A percentile compares a stretch with the other conserved stretches of the same genome.
phyloP scores from a whole-genome alignment of 73 alveolate species.

The Symbiodinium pilosum region DNA sequence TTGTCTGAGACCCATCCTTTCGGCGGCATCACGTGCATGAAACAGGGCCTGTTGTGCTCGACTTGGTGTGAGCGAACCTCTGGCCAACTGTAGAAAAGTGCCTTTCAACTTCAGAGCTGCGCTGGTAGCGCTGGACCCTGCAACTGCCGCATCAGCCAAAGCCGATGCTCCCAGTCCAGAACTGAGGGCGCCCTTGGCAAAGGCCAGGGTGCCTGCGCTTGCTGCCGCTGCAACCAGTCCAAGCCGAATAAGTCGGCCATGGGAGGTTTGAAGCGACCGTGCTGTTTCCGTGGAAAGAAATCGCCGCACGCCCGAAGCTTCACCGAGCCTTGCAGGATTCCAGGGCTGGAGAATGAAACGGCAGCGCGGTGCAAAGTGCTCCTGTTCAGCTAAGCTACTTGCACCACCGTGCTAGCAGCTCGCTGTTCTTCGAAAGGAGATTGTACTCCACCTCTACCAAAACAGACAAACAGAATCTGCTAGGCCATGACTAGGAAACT shows the following conservation, averaged over 20 bases:
- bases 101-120: neutral
- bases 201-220: neutral
- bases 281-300: slow-evolving; percentile 21
- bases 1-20: neutral
- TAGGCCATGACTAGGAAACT: too few relatives aligned
- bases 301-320: slow-evolving; percentile 25
- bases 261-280: slow-evolving; percentile 43
- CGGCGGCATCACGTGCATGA: neutral
- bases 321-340: slow-evolving; percentile 15
- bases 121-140: neutral
- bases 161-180: neutral
- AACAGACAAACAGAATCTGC: neutral
- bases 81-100: neutral
- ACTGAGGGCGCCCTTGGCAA: neutral
- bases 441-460: slow-evolving; percentile 17
- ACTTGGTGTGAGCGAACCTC: neutral
- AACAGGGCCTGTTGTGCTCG: neutral
- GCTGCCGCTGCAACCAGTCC: neutral
- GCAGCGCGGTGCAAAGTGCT: too few relatives aligned
- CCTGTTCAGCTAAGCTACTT: neutral
- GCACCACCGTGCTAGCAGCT: slow-evolving; percentile 51
- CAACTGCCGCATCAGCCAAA: neutral
- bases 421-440: slow-evolving; percentile 17
- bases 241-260: slow-evolving; percentile 21
- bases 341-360: neutral